Evolutionary conservation across 2,329 filamentous ascomycete genomes (phyloP).

Genomic region (Colletotrichum agaves): DNA sequence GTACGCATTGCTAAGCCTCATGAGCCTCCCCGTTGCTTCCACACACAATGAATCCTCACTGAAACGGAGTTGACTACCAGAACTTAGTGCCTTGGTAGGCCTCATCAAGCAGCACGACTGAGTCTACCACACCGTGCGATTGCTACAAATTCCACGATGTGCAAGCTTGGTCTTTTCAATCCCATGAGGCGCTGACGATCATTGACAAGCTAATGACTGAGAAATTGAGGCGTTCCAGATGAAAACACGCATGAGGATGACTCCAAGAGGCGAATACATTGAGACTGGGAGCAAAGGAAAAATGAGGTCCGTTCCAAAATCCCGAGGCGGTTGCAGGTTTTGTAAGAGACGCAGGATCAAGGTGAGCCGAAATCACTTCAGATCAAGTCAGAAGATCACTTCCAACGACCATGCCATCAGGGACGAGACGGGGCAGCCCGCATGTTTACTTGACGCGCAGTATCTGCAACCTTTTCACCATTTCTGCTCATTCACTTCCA

Average conservation of each 20-base stretch:
- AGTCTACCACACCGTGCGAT: too few relatives aligned
- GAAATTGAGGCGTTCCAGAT: too few relatives aligned
- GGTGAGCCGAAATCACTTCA: background rate
- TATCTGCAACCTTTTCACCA: background rate
- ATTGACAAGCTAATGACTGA: background rate
- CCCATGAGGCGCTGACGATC: too few relatives aligned
- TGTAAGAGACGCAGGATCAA: constrained; percentile 2
- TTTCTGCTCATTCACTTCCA: background rate
- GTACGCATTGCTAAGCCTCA: background rate
- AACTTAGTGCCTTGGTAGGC: background rate
- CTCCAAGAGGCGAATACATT: too few relatives aligned
- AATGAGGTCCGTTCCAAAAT: background rate
- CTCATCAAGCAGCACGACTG: background rate
- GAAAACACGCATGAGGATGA: background rate
- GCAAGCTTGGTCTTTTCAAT: too few relatives aligned
- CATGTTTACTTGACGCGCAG: background rate
- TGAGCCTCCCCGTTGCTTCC: background rate
- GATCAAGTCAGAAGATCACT: too few relatives aligned
- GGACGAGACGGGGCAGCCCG: background rate
- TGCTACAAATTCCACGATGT: too few relatives aligned
- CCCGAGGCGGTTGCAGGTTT: background rate
- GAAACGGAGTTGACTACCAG: background rate
- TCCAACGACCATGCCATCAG: background rate
- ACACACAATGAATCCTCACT: background rate
- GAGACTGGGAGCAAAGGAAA: background rate